Base-by-base conservation (phyloP, 495 filamentous ascomycete species). In the Talaromyces proteolyticus region DNA sequence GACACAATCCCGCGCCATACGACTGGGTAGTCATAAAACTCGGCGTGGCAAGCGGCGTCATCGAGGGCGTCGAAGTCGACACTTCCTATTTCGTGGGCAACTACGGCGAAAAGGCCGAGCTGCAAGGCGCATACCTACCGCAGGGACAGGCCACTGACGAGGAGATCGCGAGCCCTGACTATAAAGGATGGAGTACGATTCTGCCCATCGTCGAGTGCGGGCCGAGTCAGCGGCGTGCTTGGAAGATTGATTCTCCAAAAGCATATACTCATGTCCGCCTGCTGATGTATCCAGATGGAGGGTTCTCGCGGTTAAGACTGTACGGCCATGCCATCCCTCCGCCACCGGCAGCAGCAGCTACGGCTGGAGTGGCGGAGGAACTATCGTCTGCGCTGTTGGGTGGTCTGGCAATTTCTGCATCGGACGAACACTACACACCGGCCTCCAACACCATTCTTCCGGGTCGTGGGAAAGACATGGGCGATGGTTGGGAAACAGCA, bases 401-500 rank as follows among this genome's bases (percentile, higher is more conserved):
- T 19, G 91, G 83, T 14, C 72, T 92, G 17, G 88, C 85, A 3
- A 68, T 89, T 2, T 75, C 74, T 0, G 90, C 86, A 57, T 91
- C 84, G 34, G 88, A 95, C 60, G 80, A 95, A 67, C 90, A 95
- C 63, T 96, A 87, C 61, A 88, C 91, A 2, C 84, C 81, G 7
- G 87, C 84, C 62, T 82, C 85, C 52, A 95, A 96, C 64, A 65
- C 95, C 41, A 77, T 95, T 12, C 71, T 95, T 11, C 91, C 91
- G 3, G 90, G 90, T 2, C 75, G 91, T 21, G 91, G 91, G 6
- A 81, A 85, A 61, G 85, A 96, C 66, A 95, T 95, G 90, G 87
- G 90, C 24, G 91, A 95, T 64, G 91, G 91, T 3, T 96, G 91
- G 91, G 91, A 96, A 68, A 96, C 91, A 10, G 83, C 85, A 47